phyloP scores from a whole-genome alignment of 1,284 basidiomycete species.

The Trichosporon inkin region DNA sequence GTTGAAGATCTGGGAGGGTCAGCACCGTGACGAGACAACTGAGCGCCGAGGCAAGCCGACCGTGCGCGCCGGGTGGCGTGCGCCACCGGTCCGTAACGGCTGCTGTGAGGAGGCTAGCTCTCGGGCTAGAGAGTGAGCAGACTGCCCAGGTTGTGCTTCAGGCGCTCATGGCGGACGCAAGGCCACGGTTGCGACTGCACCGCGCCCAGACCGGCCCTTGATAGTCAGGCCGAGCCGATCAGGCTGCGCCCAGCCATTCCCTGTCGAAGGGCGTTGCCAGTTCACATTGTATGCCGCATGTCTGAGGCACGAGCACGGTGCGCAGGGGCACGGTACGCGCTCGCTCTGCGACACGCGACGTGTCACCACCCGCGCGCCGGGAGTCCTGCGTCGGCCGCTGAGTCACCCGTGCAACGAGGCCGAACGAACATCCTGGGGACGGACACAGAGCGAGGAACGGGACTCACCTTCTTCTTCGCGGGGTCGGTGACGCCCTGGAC shows the following conservation, averaged over 20 bases:
- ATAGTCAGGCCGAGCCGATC: no score
- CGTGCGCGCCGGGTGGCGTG: neutral
- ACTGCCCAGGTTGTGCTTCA: no score
- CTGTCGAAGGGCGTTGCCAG: no score
- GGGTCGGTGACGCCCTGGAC: constrained; percentile 77
- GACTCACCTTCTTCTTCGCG: constrained; percentile 71
- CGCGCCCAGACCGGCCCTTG: no score
- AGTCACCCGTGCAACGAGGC: neutral
- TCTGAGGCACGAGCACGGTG: neutral
- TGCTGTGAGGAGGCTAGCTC: no score
- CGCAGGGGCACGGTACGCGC: neutral
- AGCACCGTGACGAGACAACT: neutral
- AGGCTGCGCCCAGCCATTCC: no score
- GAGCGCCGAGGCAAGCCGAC: neutral
- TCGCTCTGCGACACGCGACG: no score
- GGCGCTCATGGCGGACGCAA: no score
- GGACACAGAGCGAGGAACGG: neutral
- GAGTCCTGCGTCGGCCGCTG: neutral
- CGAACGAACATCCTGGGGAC: neutral
- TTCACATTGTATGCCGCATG: neutral
- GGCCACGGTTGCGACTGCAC: no score
- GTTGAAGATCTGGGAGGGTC: constrained; percentile 72
- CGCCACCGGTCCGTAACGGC: neutral
- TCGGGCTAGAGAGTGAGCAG: no score
- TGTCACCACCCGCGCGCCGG: no score